Conservation (phyloP, 78 protist genomes). For the Speleostelium caveatum region DNA sequence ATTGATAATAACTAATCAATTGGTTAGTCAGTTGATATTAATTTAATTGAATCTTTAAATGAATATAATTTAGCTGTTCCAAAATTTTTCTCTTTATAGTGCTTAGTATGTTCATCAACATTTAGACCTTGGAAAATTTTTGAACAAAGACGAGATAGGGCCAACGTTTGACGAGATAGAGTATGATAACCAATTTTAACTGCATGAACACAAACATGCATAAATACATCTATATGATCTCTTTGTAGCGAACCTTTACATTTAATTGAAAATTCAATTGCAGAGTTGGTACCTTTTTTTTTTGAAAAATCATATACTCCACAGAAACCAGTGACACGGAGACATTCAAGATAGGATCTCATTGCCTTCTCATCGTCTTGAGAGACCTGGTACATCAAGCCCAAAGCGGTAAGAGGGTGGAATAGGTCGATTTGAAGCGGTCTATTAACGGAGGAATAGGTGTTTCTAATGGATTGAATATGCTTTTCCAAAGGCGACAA, state of each 20-base stretch:
- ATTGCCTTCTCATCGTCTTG: neutral
- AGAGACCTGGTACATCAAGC: neutral
- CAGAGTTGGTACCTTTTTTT: neutral
- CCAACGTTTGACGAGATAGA: neutral
- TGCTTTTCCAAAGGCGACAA: neutral
- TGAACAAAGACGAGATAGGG: neutral
- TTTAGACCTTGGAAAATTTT: neutral
- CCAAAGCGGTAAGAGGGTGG: neutral
- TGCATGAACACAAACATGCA: constrained; percentile 3
- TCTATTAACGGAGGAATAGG: neutral
- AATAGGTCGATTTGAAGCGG: neutral
- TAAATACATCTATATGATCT: neutral
- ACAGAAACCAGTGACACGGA: neutral
- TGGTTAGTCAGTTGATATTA: too few species aligned
- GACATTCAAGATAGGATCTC: neutral
- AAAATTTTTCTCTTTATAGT: neutral
- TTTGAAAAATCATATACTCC: neutral
- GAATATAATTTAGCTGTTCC: too few species aligned
- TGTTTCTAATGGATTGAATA: neutral
- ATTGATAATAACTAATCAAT: too few species aligned
- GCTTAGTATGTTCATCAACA: neutral
- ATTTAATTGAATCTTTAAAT: neutral
- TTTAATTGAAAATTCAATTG: neutral
- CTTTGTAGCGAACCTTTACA: neutral
- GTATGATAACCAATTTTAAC: neutral